Base-by-base conservation (phyloP, 306 rosid species). In the Lagenaria siceraria region DNA sequence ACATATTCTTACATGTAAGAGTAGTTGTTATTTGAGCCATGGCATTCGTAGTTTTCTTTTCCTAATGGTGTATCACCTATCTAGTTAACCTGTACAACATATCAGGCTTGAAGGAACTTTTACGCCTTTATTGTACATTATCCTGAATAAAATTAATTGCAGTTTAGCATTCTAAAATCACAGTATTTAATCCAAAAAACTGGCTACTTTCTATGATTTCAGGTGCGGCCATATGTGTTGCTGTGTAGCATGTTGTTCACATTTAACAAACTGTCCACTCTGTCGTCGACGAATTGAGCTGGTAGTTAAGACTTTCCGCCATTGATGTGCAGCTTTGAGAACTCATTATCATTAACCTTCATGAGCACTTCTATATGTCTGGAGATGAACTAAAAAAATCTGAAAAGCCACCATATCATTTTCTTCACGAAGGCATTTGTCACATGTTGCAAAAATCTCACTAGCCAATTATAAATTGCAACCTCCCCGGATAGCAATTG, bases 181-280 rank as follows among this genome's bases (percentile, higher is more conserved):
- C 40, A 25, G 43, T 35, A 66, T 6, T 42, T 68, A 43, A 22
- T 68, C 48, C 15, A 42, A 46, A 38, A 13, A 69, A 14, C 19
- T 43, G 75, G 75, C 56, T 78, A 75, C 77, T 75, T 63, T 61
- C 80, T 87, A 33, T 71, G 76, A 46, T 71, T 24, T 79, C 87
- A 95, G 99, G 88, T 95, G 99, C 68, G 99, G 99, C 74, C 99
- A 95, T 84, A 95, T 95, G 98, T 95, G 99, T 84, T 95, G 97
- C 85, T 95, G 99, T 72, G 88, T 83, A 69, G 66, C 87, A 46
- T 95, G 99, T 84, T 95, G 90, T 80, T 90, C 89, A 10, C 98
- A 92, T 80, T 83, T 95, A 84, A 89, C 92, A 82, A 90, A 12
- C 76, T 95, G 99, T 66, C 99, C 99, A 74, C 97, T 95, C 68